A percentile compares a stretch with the other conserved stretches of the same genome.
Evolutionary conservation across 2,329 filamentous ascomycete genomes (phyloP).

Genomic region (Trichoderma hamatum): DNA sequence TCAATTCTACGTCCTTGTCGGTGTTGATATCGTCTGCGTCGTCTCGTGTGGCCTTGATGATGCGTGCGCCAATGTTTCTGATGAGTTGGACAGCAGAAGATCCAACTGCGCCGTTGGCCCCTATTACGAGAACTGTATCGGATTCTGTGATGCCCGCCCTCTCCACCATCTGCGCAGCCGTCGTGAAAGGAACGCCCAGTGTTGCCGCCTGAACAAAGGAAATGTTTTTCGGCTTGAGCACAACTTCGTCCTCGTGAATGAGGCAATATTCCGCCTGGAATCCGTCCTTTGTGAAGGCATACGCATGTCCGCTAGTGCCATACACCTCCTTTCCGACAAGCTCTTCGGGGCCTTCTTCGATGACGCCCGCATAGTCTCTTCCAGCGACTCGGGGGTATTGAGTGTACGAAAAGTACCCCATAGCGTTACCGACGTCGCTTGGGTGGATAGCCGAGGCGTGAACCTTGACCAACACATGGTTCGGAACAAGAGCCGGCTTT

Average conservation of each 20-base stretch:
- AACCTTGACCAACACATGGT: conserved; percentile 26
- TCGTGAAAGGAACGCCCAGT: conserved; percentile 26
- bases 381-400: conserved; percentile 24
- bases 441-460: conserved; percentile 27
- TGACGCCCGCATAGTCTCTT: conserved; percentile 26
- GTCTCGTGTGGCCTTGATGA: conserved; percentile 21
- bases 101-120: conserved; percentile 18
- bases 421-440: conserved; percentile 25
- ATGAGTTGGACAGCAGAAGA: conserved; percentile 18
- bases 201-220: conserved; percentile 25
- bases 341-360: conserved; percentile 24
- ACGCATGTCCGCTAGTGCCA: conserved; percentile 23
- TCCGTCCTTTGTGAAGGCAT: conserved; percentile 27
- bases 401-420: conserved; percentile 18
- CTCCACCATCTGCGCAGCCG: conserved; percentile 25
- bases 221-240: conserved; percentile 25
- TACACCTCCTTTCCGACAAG: conserved; percentile 25
- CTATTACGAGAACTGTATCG: conserved; percentile 21
- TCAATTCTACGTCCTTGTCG: conserved; percentile 14
- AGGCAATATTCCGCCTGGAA: conserved; percentile 27
- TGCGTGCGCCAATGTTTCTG: background rate
- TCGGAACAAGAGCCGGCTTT: conserved; percentile 23
- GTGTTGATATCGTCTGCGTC: conserved; percentile 13
- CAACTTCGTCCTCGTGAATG: conserved; percentile 13
- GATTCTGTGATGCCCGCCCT: conserved; percentile 14